These are phyloP conservation scores for Candida alai DNA, from an alignment of 805 yeast species.

Conservation along the genomic window DNA sequence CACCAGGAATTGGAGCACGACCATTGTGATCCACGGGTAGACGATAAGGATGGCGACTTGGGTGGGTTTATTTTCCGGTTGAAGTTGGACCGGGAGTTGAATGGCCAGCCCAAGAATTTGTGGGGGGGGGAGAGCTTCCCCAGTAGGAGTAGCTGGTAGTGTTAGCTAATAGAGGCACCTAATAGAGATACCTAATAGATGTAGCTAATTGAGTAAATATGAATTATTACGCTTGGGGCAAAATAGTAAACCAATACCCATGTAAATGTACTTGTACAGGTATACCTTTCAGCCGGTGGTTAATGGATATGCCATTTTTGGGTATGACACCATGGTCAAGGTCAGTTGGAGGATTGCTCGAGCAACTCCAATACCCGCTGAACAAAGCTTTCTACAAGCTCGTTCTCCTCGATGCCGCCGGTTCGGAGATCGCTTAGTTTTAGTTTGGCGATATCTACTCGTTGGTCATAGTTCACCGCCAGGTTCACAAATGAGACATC, in stretches of 20 bases:
- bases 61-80: conserved; percentile 61
- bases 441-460: conserved; percentile 56
- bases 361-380: conserved; percentile 29
- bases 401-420: conserved; percentile 67
- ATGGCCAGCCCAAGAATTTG: conserved; percentile 21
- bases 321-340: too few species aligned
- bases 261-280: too few species aligned
- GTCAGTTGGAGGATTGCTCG: too few species aligned
- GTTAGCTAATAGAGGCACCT: conserved; percentile 3
- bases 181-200: background rate
- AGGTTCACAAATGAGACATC: conserved; percentile 43
- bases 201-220: background rate
- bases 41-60: conserved; percentile 37
- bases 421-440: conserved; percentile 56
- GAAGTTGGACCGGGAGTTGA: conserved; percentile 26
- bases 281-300: too few species aligned
- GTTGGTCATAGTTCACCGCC: conserved; percentile 50
- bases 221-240: too few species aligned
- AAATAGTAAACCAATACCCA: too few species aligned
- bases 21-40: conserved; percentile 18
- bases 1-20: conserved; percentile 44
- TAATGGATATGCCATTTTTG: too few species aligned
- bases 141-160: background rate
- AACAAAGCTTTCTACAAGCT: conserved; percentile 67
- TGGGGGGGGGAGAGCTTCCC: conserved; percentile 39